Base-by-base conservation (phyloP, 768 basidiomycete species). In the Tricholomella constricta region DNA sequence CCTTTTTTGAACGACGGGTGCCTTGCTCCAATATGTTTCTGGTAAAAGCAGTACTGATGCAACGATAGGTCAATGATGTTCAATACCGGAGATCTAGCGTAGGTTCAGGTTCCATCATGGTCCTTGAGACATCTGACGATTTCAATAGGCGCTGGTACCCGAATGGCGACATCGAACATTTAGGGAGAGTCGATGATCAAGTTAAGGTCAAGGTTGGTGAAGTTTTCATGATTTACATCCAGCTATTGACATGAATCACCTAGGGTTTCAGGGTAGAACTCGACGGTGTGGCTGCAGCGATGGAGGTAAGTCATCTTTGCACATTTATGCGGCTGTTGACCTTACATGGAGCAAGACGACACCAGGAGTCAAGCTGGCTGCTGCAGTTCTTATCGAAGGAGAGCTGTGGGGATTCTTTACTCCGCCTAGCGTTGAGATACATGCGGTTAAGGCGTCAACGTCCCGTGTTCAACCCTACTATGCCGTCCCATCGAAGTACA, bases 221-320 rank as follows among this genome's bases (percentile, higher is more conserved):
- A 32, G 9, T 25, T n/a, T 10, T 10, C 17, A 20, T 36, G 12
- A 34, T 15, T 19, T 22, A 36, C 22, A 26, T 22, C 23, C 19
- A 19, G 41, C 8, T 15, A 29, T 42, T 59, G 15, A 57, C 42
- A 15, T 14, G 45, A 17, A 34, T 6, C 22, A 29, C 32, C 20
- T 45, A 82, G 77, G 83, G 82, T 1, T 84, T 84, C 69, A 78
- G 82, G 22, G 80, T 84, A 15, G 83, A 84, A 59, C 71, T 84
- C 20, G 83, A 82, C 54, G 82, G 82, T 6, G 81, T 84, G 12
- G 74, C 81, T 7, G 77, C 76, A 15, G 81, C 81, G 8, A 81
- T 84, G 77, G 77, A 80, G 73, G 81, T 81, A 43, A 35, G 52
- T 14, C 20, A 23, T 5, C 9, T 37, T 22, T 17, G 14, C 32